A percentile compares a stretch with the other conserved stretches of the same genome.
These are phyloP conservation scores for Carex littledalei DNA, from an alignment of 176 grass and related monocot genomes.

Conservation along the genomic window DNA sequence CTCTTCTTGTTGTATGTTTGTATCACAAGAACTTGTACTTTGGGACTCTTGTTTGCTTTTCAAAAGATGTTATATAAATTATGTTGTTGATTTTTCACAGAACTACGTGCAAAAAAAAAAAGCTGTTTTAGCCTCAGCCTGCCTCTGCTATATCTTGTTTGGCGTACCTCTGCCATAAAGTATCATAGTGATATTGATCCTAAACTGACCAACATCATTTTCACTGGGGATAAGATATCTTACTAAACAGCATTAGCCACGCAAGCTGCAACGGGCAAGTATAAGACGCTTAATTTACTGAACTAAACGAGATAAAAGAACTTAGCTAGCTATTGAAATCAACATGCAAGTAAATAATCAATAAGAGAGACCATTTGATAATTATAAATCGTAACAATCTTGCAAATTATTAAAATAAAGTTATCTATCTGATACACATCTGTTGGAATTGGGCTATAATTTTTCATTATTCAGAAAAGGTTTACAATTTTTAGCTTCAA, in stretches of 20 bases:
- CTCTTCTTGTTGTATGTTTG: not conserved
- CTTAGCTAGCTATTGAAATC: too few relatives aligned
- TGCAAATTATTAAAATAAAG: too few relatives aligned
- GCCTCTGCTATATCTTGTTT: not conserved
- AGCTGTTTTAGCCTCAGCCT: not conserved
- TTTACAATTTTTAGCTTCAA: not conserved
- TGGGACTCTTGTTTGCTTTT: not conserved
- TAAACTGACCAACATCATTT: not conserved
- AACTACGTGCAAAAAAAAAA: not conserved
- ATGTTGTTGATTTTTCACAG: not conserved
- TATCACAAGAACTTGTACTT: not conserved
- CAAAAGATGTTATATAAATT: not conserved
- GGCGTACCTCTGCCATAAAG: not conserved
- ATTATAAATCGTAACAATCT: too few relatives aligned
- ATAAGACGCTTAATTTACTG: too few relatives aligned
- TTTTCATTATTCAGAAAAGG: not conserved
- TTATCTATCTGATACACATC: too few relatives aligned
- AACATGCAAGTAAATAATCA: too few relatives aligned
- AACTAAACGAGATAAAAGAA: too few relatives aligned
- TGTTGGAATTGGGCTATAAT: not conserved
- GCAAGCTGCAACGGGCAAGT: too few relatives aligned
- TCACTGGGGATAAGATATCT: too few relatives aligned
- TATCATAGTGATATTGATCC: not conserved
- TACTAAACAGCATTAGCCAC: too few relatives aligned
- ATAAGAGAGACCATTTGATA: too few relatives aligned